Evolutionary conservation across 2,329 filamentous ascomycete genomes (phyloP).

Genomic region (Verticillium alfalfae): DNA sequence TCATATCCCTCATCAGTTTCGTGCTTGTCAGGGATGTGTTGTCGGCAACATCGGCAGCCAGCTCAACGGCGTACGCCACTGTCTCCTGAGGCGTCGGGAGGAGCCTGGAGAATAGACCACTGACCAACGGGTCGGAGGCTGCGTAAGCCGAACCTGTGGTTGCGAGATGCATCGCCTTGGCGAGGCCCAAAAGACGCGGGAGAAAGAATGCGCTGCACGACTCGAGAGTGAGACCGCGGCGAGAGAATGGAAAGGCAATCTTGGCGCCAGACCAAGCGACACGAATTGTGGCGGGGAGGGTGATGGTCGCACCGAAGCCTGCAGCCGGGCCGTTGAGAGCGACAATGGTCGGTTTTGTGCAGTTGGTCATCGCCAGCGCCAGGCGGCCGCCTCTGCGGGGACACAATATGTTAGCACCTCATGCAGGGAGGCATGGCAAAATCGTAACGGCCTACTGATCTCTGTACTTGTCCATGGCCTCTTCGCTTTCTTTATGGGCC

Average conservation of each 20-base stretch:
- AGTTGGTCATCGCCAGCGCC: constrained; percentile 50
- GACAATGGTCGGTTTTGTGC: constrained; percentile 52
- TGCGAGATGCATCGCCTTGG: constrained; percentile 57
- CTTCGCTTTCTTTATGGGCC: no score
- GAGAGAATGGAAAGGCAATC: constrained; percentile 69
- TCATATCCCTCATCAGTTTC: constrained; percentile 9
- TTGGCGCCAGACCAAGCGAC: constrained; percentile 53
- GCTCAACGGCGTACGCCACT: neutral
- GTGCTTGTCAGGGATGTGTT: constrained; percentile 6
- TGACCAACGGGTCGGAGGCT: constrained; percentile 42
- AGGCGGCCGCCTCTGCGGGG: constrained; percentile 38
- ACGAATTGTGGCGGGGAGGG: constrained; percentile 47
- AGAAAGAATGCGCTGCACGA: constrained; percentile 67
- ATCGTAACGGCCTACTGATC: no score
- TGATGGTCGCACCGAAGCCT: constrained; percentile 58
- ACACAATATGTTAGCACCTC: no score
- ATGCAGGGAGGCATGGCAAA: no score
- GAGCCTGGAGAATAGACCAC: constrained; percentile 47
- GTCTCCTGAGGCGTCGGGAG: neutral
- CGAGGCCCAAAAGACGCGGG: constrained; percentile 61
- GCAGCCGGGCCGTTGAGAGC: constrained; percentile 57
- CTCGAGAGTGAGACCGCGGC: constrained; percentile 67
- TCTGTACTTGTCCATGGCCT: no score
- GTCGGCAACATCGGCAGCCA: constrained; percentile 1
- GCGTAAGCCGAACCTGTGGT: constrained; percentile 62